These are phyloP conservation scores for Eryngium alpinum DNA, from an alignment of 140 eudicot species.

Conservation along the genomic window DNA sequence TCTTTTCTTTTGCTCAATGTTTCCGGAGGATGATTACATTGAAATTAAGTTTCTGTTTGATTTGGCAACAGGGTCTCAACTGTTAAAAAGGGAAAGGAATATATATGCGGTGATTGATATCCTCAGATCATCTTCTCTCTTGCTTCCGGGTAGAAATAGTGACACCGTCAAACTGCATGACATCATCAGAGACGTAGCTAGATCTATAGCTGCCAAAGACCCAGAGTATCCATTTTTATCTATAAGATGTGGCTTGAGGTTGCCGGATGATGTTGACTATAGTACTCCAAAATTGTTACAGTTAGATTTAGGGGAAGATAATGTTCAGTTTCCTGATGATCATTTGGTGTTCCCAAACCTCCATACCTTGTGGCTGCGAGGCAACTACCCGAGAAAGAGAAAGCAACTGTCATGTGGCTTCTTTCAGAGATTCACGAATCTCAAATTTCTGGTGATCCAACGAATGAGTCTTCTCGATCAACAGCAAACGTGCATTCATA, in stretches of 20 bases:
- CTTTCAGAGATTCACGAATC: too few relatives aligned
- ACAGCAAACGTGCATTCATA: too few relatives aligned
- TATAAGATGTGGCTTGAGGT: background rate
- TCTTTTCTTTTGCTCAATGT: constrained; percentile 14
- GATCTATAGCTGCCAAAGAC: too few relatives aligned
- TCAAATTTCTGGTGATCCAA: too few relatives aligned
- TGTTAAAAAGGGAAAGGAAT: background rate
- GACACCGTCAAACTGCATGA: background rate
- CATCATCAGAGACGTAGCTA: too few relatives aligned
- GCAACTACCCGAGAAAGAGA: too few relatives aligned
- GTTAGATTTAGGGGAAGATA: background rate
- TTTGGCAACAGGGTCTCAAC: too few relatives aligned
- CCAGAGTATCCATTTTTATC: too few relatives aligned
- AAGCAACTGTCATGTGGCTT: background rate
- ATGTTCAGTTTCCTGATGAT: background rate
- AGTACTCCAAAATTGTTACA: too few relatives aligned
- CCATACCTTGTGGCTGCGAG: too few relatives aligned
- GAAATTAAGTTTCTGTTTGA: background rate
- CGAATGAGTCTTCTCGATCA: too few relatives aligned
- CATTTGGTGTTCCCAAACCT: background rate
- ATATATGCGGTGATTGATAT: background rate
- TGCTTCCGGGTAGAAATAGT: background rate
- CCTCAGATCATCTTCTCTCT: constrained; percentile 7
- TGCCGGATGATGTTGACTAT: background rate
- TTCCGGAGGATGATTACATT: constrained; percentile 8